Evolutionary conservation across 2,329 filamentous ascomycete genomes (phyloP).

Genomic region (Sclerotinia spermophila): DNA sequence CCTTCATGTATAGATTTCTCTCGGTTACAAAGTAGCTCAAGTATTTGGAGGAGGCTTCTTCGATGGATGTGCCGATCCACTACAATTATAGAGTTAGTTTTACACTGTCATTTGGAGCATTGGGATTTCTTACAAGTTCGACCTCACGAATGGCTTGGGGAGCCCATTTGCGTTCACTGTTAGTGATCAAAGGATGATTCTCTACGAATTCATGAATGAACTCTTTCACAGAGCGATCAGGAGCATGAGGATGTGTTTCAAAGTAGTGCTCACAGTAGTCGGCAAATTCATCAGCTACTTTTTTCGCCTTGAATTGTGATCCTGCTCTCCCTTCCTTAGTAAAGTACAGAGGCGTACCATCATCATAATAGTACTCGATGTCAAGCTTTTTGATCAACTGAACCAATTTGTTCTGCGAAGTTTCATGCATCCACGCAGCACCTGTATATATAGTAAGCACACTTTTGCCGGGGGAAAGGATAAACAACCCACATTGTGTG

Average conservation of each 20-base stretch:
- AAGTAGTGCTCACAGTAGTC: conserved; percentile 43
- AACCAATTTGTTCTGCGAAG: conserved; percentile 43
- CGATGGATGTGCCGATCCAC: conserved; percentile 43
- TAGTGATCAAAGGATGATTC: conserved; percentile 42
- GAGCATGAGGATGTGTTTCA: conserved; percentile 40
- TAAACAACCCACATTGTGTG: conserved; percentile 36
- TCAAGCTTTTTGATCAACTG: conserved; percentile 42
- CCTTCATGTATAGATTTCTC: conserved; percentile 45
- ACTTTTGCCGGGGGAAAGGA: conserved; percentile 29
- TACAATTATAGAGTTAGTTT: conserved; percentile 3
- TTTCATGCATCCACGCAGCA: conserved; percentile 46
- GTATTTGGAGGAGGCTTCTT: conserved; percentile 43
- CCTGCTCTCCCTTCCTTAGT: conserved; percentile 43
- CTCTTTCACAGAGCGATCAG: conserved; percentile 41
- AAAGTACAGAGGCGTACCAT: conserved; percentile 42
- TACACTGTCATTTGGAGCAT: background rate
- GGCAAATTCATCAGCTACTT: conserved; percentile 45
- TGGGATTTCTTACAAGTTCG: conserved; percentile 33
- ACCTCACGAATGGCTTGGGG: conserved; percentile 44
- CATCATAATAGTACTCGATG: conserved; percentile 46
- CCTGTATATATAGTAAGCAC: conserved; percentile 36
- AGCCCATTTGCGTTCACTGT: conserved; percentile 43
- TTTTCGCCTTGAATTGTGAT: conserved; percentile 46
- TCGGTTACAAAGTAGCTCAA: conserved; percentile 44
- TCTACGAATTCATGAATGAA: conserved; percentile 42